Base-by-base conservation (phyloP, 1,284 basidiomycete genomes). In the Lignosus rhinocerotis region DNA sequence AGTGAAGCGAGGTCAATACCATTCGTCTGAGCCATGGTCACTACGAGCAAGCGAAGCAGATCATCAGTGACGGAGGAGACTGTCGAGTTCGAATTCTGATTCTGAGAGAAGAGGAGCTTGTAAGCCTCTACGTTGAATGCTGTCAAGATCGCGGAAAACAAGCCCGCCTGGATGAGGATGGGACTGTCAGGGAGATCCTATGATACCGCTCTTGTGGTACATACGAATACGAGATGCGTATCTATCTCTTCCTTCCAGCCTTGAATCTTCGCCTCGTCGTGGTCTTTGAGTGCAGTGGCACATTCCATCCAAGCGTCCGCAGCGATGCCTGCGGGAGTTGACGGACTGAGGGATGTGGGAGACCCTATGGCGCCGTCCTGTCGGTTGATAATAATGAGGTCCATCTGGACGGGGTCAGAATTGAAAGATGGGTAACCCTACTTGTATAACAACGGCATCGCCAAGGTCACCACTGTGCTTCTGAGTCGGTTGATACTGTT, bases 81-180 rank as follows among this genome's bases (percentile, higher is more conserved):
- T 10, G 51, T 33, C 10, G 46, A 41, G 38, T 47, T 21, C 11
- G 33, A 44, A n/a, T 48, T 54, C 5, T 53, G 50, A 33, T 9
- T 42, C 33, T 53, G 46, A 6, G 60, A 56, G 10, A 58, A 51
- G 21, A 69, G 59, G 36, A 59, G 51, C 45, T 66, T 51, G 46
- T 69, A 69, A 2, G 59, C 58, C 33, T 67, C 65, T 34, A 68
- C 62, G 45, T 67, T 60, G 53, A 69, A 69, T 1, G 68, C 64
- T 12, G 67, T 69, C 12, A 68, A 45, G 2, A 67, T 65, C 0
- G 67, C 68, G 4, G 68, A 69, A 53, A 67, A 69, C 8, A 68
- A 47, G 46, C 64, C 68, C 1, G 68, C 68, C 68, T 69, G 12
- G 45, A 50, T 34, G 21, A n/a, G 6, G 17, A 32, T 12, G n/a